phyloP scores from a whole-genome alignment of 768 basidiomycete species.

The Kwoniella mangroviensis region DNA sequence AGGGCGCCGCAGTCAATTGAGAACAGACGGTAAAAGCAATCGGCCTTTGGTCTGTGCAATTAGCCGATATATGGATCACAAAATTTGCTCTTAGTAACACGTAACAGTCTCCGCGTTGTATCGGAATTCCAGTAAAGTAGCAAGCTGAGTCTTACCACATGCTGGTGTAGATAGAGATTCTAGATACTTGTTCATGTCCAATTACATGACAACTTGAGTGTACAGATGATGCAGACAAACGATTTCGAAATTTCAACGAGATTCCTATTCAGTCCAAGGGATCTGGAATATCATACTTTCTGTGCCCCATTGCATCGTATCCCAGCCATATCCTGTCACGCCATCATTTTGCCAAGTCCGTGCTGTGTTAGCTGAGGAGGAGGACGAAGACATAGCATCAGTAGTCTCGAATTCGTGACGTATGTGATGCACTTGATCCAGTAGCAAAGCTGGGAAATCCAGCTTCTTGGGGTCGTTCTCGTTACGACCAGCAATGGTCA shows the following conservation, averaged over 20 bases:
- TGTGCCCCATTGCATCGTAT: background rate
- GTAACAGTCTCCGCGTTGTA: too few relatives aligned
- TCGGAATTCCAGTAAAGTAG: too few relatives aligned
- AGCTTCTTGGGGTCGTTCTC: slow-evolving; percentile 61
- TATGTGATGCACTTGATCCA: slow-evolving; percentile 67
- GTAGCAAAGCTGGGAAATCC: slow-evolving; percentile 64
- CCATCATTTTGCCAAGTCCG: slow-evolving; percentile 5
- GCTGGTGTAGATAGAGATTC: too few relatives aligned
- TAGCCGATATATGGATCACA: background rate
- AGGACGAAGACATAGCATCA: background rate
- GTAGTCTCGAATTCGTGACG: slow-evolving; percentile 67
- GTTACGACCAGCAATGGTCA: slow-evolving; percentile 66
- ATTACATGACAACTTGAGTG: too few relatives aligned
- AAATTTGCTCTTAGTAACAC: too few relatives aligned
- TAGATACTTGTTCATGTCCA: too few relatives aligned
- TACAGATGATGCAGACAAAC: too few relatives aligned
- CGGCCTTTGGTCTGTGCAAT: background rate
- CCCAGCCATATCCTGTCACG: background rate
- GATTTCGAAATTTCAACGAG: background rate
- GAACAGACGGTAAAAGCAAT: background rate
- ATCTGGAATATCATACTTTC: slow-evolving; percentile 9
- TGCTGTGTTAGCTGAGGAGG: background rate
- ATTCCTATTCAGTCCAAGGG: slow-evolving; percentile 3
- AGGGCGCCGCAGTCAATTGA: background rate
- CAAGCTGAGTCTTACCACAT: too few relatives aligned